Evolutionary conservation across 1,139 yeast species (phyloP).

Genomic region (Lodderomyces elongisporus): DNA sequence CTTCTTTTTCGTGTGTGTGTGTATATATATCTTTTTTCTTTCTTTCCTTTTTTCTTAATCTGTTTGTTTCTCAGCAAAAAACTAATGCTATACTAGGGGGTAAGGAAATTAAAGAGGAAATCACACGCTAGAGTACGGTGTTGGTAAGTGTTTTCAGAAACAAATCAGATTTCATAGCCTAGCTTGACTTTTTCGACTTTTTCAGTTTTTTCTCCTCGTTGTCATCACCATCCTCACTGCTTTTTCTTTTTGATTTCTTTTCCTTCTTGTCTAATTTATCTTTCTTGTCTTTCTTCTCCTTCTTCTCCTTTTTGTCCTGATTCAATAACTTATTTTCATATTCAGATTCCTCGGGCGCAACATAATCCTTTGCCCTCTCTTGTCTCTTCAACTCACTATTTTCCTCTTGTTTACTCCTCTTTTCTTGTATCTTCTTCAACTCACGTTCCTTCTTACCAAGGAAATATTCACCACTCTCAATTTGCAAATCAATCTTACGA

Average conservation of each 20-base stretch:
- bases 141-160: no score
- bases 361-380: constrained; percentile 73
- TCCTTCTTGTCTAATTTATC: constrained; percentile 11
- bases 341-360: constrained; percentile 77
- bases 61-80: no score
- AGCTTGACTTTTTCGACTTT: constrained; percentile 1
- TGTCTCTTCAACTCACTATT: constrained; percentile 59
- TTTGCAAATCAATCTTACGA: constrained; percentile 94
- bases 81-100: no score
- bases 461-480: constrained; percentile 98
- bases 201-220: constrained; percentile 2
- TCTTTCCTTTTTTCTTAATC: no score
- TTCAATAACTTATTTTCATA: constrained; percentile 31
- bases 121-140: no score
- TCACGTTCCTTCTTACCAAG: constrained; percentile 81
- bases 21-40: no score
- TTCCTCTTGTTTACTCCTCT: constrained; percentile 73
- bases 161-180: no score
- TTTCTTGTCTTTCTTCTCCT: constrained; percentile 21
- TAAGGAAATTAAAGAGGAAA: no score
- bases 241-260: neutral
- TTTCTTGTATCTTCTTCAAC: constrained; percentile 65
- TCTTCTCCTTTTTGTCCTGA: constrained; percentile 16
- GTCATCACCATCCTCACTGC: constrained; percentile 5
- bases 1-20: no score